Percentiles rank a stretch among this genome's conserved stretches.
Conservation (phyloP, 495 filamentous ascomycete species). For the Lasiosphaeria hispida region DNA sequence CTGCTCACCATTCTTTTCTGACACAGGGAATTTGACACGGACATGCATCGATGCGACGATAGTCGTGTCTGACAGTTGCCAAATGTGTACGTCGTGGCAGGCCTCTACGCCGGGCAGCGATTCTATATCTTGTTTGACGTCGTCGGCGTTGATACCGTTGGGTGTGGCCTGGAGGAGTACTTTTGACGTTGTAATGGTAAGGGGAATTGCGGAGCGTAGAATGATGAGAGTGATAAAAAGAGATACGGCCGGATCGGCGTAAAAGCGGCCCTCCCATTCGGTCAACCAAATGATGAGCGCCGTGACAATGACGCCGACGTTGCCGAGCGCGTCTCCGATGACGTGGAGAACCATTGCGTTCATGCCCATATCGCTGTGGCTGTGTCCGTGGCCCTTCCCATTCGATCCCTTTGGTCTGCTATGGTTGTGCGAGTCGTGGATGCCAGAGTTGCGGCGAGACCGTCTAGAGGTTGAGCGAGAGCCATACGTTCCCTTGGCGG, state of each 20-base stretch:
- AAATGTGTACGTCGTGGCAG: slow-evolving; percentile 95
- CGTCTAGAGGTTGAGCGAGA: slow-evolving; percentile 27
- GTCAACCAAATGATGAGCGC: slow-evolving; percentile 92
- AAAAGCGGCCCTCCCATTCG: slow-evolving; percentile 57
- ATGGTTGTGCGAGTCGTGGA: slow-evolving; percentile 74
- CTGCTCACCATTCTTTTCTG: slow-evolving; percentile 67
- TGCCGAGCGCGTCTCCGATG: slow-evolving; percentile 92
- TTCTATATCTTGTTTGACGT: slow-evolving; percentile 90
- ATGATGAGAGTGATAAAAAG: slow-evolving; percentile 97
- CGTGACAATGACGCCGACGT: slow-evolving; percentile 92
- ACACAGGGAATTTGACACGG: slow-evolving; percentile 69
- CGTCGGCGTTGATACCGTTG: slow-evolving; percentile 76
- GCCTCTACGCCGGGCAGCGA: slow-evolving; percentile 76
- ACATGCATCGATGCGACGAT: slow-evolving; percentile 89
- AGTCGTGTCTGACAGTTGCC: slow-evolving; percentile 94
- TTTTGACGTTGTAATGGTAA: slow-evolving; percentile 89
- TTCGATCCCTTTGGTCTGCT: slow-evolving; percentile 65
- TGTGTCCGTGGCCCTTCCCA: slow-evolving; percentile 66
- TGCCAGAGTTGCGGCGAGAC: slow-evolving; percentile 38
- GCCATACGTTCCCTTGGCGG: slow-evolving; percentile 17
- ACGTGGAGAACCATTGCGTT: slow-evolving; percentile 95
- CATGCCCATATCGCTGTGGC: slow-evolving; percentile 92
- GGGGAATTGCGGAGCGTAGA: slow-evolving; percentile 81
- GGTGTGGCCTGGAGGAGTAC: slow-evolving; percentile 94
- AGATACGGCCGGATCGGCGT: slow-evolving; percentile 89